phyloP scores from a whole-genome alignment of 805 yeast genomes.

The Barnettozyma wickerhamii region DNA sequence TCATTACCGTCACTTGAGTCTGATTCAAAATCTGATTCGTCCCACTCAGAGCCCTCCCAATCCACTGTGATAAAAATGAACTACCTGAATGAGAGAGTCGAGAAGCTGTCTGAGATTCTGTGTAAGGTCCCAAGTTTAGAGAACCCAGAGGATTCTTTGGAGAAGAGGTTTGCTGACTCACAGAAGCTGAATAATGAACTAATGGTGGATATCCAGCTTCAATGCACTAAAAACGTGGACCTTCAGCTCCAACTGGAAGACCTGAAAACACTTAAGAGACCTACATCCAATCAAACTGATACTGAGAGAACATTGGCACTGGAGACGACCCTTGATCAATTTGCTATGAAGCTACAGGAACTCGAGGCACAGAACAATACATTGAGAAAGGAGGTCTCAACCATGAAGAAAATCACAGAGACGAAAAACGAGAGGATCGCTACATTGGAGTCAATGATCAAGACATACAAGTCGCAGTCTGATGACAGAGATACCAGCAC shows the following conservation, averaged over 20 bases:
- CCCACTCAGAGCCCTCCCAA: background rate
- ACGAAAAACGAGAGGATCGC: constrained; percentile 53
- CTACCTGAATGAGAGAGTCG: constrained; percentile 10
- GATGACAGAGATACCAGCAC: constrained; percentile 6
- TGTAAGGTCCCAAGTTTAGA: constrained; percentile 11
- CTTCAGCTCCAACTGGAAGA: constrained; percentile 40
- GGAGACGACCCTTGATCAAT: constrained; percentile 53
- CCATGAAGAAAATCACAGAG: constrained; percentile 52
- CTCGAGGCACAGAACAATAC: constrained; percentile 57
- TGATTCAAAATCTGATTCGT: background rate
- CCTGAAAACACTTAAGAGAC: constrained; percentile 29
- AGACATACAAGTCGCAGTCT: constrained; percentile 39
- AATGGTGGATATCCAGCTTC: constrained; percentile 23
- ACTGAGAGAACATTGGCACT: constrained; percentile 48
- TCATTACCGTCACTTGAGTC: background rate
- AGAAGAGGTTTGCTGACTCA: constrained; percentile 15
- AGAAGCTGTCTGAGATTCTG: constrained; percentile 15
- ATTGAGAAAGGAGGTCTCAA: constrained; percentile 50
- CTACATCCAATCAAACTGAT: constrained; percentile 14
- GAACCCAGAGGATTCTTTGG: background rate
- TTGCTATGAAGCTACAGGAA: constrained; percentile 55
- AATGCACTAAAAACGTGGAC: constrained; percentile 29
- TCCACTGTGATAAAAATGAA: constrained; percentile 1
- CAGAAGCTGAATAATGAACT: constrained; percentile 17
- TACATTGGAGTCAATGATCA: constrained; percentile 45